Percentiles rank a stretch among this genome's conserved stretches.
Conservation (phyloP, 2,329 filamentous ascomycete genomes). For the Rhinocladiella similis region DNA sequence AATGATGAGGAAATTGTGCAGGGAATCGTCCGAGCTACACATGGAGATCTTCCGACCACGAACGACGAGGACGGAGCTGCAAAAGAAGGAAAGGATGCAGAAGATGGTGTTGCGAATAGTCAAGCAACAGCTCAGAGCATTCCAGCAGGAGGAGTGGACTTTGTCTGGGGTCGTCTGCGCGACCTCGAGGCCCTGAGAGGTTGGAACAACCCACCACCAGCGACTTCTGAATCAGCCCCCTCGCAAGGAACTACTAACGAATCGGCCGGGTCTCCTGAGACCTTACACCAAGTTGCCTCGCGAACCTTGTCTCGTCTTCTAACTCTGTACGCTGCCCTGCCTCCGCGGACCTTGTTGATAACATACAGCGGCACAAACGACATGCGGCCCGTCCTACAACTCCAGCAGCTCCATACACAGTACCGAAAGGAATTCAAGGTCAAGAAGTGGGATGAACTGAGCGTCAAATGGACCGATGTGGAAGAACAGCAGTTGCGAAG, state of each 20-base stretch:
- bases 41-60: constrained; percentile 4
- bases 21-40: constrained; percentile 45
- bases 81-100: background rate
- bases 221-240: background rate
- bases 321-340: constrained; percentile 56
- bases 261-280: constrained; percentile 10
- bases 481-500: constrained; percentile 61
- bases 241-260: too few relatives aligned
- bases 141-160: constrained; percentile 57
- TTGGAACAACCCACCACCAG: constrained; percentile 43
- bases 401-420: constrained; percentile 57
- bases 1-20: constrained; percentile 59
- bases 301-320: constrained; percentile 53
- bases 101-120: background rate
- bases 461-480: constrained; percentile 64
- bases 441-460: constrained; percentile 64
- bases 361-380: constrained; percentile 66
- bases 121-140: constrained; percentile 32
- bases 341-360: constrained; percentile 57
- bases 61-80: background rate
- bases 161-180: constrained; percentile 63
- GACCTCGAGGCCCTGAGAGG: constrained; percentile 61
- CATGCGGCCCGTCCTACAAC: constrained; percentile 55
- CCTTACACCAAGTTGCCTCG: constrained; percentile 48
- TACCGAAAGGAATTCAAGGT: constrained; percentile 59